These are phyloP conservation scores for Russula sp. DNA, from an alignment of 768 basidiomycete genomes.

Conservation along the genomic window DNA sequence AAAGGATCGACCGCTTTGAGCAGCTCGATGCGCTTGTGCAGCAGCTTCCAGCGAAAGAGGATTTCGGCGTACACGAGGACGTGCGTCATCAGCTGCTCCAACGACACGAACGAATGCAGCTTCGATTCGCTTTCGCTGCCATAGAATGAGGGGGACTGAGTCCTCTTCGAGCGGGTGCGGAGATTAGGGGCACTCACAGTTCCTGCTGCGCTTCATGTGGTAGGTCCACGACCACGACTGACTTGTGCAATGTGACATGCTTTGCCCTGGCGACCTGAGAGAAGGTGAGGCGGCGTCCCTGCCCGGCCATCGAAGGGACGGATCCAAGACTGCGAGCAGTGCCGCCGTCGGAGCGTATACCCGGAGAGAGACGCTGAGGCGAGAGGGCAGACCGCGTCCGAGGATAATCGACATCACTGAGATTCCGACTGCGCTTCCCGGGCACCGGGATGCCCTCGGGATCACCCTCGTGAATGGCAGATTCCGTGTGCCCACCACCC, in stretches of 20 bases:
- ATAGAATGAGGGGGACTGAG: background rate
- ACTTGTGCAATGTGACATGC: slow-evolving; percentile 33
- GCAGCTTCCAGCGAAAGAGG: slow-evolving; percentile 65
- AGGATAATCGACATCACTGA: slow-evolving; percentile 9
- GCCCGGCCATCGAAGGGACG: background rate
- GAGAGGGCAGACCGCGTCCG: slow-evolving; percentile 2
- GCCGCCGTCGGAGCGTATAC: slow-evolving; percentile 41
- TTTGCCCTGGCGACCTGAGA: slow-evolving; percentile 37
- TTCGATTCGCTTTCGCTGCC: slow-evolving; percentile 4
- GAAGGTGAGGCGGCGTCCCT: slow-evolving; percentile 36
- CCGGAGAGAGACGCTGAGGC: background rate
- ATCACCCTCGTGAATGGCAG: slow-evolving; percentile 22
- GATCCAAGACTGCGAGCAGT: slow-evolving; percentile 10
- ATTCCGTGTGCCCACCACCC: slow-evolving; percentile 30
- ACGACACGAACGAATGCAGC: background rate
- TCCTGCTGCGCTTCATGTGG: slow-evolving; percentile 23
- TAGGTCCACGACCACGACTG: slow-evolving; percentile 33
- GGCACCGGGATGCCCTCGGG: slow-evolving; percentile 30
- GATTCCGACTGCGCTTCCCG: slow-evolving; percentile 21
- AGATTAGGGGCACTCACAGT: slow-evolving; percentile 7
- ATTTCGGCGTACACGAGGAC: slow-evolving; percentile 69
- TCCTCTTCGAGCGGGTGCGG: background rate
- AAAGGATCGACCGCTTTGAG: slow-evolving; percentile 52
- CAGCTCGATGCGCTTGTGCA: slow-evolving; percentile 66
- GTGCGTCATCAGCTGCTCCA: slow-evolving; percentile 46